Base-by-base conservation (phyloP, 768 basidiomycete species). In the Russula sp. region DNA sequence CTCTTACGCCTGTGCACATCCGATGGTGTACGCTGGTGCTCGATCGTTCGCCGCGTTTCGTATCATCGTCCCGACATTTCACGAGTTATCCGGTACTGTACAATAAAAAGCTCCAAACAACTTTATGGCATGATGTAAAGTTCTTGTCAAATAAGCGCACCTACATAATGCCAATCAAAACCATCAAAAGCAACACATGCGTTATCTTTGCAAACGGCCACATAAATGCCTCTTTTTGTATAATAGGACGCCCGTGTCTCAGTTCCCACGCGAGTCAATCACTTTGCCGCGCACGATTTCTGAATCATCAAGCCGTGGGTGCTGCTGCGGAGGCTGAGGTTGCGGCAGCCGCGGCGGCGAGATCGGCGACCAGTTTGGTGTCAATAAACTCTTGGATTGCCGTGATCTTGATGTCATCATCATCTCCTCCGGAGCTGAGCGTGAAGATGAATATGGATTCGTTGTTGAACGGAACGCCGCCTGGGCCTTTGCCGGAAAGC, bases 251-350 rank as follows among this genome's bases (percentile, higher is more conserved):
- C 25, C 25, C 25, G 25, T 29, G 25, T 29, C 22, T 48, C 38
- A 7, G 22, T 18, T 10, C 29, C 32, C 22, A n/a, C 3, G 1
- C 25, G 3, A 5, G 36, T 50, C 29, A 10, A 32, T 43, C 52
- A 41, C 9, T n/a, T n/a, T n/a, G 53, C 41, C 29, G 8, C 39
- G 35, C 25, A 29, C 25, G 25, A 29, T 1, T n/a, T n/a, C n/a
- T 29, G 25, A 29, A 29, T 2, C 25, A 1, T 29, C n/a, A n/a
- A n/a, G 25, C 25, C 3, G 25, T 3, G 25, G 25, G 25, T 29
- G 25, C 25, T 29, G 25, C 25, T 29, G 25, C 25, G 18, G 25
- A 22, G 3, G 59, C 41, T 4, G 59, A 80, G 78, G 81, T 35
- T 0, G 50, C 22, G 1, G 46, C 50, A 11, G 20, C 50, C 13